phyloP scores from a whole-genome alignment of 2,329 filamentous ascomycete species.

The Paraphaeosphaeria sporulosa region DNA sequence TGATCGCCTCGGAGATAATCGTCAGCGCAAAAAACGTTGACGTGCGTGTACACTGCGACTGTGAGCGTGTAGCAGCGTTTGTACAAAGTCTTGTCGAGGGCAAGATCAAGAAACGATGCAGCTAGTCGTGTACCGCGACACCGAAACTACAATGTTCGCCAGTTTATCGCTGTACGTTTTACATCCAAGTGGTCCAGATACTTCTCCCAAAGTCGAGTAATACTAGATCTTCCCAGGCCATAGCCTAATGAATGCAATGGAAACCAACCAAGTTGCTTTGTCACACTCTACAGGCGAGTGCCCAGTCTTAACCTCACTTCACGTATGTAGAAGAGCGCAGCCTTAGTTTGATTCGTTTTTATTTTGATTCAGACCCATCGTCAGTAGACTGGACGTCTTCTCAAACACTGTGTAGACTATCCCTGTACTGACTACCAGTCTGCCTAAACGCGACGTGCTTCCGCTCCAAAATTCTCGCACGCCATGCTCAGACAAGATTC shows the following conservation, averaged over 20 bases:
- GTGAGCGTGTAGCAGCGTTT: neutral
- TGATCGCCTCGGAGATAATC: neutral
- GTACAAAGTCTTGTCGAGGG: neutral
- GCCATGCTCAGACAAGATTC: slow-evolving; percentile 31
- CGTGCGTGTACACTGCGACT: neutral
- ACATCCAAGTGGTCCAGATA: no score
- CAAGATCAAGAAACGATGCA: neutral
- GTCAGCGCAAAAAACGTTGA: neutral
- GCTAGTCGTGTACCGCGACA: neutral
- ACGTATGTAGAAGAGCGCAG: neutral
- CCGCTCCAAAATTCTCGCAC: slow-evolving; percentile 41
- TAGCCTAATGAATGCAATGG: no score
- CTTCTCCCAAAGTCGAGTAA: no score
- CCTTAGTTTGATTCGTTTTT: neutral
- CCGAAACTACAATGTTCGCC: neutral
- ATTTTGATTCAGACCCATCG: neutral
- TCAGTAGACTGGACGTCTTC: slow-evolving; percentile 28
- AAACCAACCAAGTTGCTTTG: no score
- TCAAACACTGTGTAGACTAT: slow-evolving; percentile 45
- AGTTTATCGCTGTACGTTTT: no score
- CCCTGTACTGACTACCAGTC: slow-evolving; percentile 40
- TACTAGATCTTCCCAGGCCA: no score
- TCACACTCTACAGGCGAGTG: no score
- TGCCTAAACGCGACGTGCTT: slow-evolving; percentile 38
- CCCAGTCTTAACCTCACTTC: no score